Conservation (phyloP, 495 filamentous ascomycete genomes). For the Penicillium coffeae region DNA sequence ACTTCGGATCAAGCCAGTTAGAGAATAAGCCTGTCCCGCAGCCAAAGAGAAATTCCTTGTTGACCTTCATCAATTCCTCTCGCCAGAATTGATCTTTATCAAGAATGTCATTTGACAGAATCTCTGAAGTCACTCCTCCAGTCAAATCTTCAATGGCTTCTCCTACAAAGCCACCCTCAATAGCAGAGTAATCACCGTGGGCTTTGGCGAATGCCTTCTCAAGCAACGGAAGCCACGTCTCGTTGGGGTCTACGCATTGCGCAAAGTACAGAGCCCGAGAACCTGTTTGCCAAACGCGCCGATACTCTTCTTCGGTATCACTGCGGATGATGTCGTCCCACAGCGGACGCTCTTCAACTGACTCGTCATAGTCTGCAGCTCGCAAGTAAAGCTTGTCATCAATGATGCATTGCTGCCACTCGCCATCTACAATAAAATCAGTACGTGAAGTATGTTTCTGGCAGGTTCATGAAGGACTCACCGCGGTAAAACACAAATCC, state of each 20-base stretch:
- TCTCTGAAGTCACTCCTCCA: constrained; percentile 80
- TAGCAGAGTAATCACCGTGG: constrained; percentile 79
- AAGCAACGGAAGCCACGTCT: constrained; percentile 91
- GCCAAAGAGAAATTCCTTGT: constrained; percentile 84
- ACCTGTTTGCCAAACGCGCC: constrained; percentile 68
- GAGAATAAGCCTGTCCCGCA: constrained; percentile 66
- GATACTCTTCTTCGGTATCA: constrained; percentile 75
- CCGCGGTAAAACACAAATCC: constrained; percentile 89
- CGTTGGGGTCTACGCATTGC: constrained; percentile 77
- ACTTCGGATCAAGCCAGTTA: constrained; percentile 46
- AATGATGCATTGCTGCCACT: constrained; percentile 88
- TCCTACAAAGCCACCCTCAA: constrained; percentile 80
- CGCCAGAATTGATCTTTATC: constrained; percentile 88
- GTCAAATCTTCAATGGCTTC: constrained; percentile 93
- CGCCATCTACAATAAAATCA: constrained; percentile 57
- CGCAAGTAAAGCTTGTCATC: constrained; percentile 82
- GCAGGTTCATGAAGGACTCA: constrained; percentile 24
- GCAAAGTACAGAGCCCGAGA: constrained; percentile 82
- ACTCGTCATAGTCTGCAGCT: constrained; percentile 79
- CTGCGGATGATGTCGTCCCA: constrained; percentile 70
- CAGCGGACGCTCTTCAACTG: constrained; percentile 56
- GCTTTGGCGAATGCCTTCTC: constrained; percentile 98
- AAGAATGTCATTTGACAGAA: constrained; percentile 77
- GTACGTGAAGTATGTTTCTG: background rate
- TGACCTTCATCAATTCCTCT: constrained; percentile 79